Conservation (phyloP, 768 basidiomycete species). For the Xerocomus spinulosus region DNA sequence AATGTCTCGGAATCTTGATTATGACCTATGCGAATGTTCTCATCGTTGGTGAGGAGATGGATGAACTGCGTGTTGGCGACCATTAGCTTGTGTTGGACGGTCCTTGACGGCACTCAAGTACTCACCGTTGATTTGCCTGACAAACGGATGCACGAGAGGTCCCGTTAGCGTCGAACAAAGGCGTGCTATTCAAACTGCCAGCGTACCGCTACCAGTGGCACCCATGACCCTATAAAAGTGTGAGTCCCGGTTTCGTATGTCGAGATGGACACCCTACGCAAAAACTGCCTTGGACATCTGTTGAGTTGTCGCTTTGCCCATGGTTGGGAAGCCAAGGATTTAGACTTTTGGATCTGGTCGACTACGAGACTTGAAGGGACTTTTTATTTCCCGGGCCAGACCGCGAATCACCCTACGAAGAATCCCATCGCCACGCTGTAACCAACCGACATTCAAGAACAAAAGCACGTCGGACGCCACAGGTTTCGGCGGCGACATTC, state of each 20-base stretch:
- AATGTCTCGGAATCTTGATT: slow-evolving; percentile 6
- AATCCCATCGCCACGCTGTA: neutral
- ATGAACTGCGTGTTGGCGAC: slow-evolving; percentile 9
- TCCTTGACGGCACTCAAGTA: neutral
- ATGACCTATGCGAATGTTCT: slow-evolving; percentile 9
- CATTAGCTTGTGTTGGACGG: neutral
- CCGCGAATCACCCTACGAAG: neutral
- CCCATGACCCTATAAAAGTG: slow-evolving; percentile 5
- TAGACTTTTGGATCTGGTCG: neutral
- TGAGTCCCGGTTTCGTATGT: neutral
- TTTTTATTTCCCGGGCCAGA: neutral
- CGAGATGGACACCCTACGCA: slow-evolving; percentile 1
- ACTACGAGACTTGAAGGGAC: neutral
- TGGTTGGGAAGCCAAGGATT: neutral
- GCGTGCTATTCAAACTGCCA: neutral
- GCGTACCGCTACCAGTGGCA: slow-evolving; percentile 8
- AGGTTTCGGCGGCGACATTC: neutral
- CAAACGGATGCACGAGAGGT: neutral
- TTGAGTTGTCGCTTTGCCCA: neutral
- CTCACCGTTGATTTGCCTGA: slow-evolving; percentile 11
- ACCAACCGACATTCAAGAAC: neutral
- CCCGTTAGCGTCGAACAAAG: neutral
- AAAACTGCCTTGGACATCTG: neutral
- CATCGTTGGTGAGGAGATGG: slow-evolving; percentile 2
- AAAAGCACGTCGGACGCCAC: neutral